Base-by-base conservation (phyloP, 2,329 filamentous ascomycete genomes). In the Phialophora expanda region DNA sequence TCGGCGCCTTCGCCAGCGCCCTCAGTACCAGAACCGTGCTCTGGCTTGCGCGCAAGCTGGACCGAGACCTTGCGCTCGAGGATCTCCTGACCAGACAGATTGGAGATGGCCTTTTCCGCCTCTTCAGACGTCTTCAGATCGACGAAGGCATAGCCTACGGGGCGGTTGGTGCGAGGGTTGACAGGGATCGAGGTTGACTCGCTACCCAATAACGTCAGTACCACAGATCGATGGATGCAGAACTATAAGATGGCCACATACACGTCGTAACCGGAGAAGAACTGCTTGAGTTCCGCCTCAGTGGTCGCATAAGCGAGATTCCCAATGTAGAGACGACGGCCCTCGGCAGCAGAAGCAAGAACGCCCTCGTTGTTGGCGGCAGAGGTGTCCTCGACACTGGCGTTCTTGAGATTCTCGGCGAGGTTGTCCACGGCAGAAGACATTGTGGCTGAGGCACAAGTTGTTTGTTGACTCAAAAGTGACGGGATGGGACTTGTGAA, bases 231-330 rank as follows among this genome's bases (percentile, higher is more conserved):
- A 82, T 50, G n/a, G 22, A 82, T 12, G 9, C n/a, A 24, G 17
- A 20, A 46, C 24, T 20, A 11, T 59, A 34, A 50, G 64, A 58
- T 64, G 71, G 62, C 68, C 65, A 91, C 94, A 87, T 88, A 99
- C 95, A 99, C 92, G 86, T 95, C 90, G 87, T 97, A 98, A 83
- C 90, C 91, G 87, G 95, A 94, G 90, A 99, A 99, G 88, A 99
- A 99, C 77, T 95, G 91, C 87, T 96, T 97, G 88, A 99, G 92
- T 90, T 97, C 93, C 90, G 91, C 95, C 91, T 98, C 95, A 82
- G 93, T 97, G 89, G 95, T 98, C 90, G 94, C 93, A 83, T 99
- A 99, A 78, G 95, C 95, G 89, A 99, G 91, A 87, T 99, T 99
- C 87, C 95, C 95, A 86, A 99, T 98, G 86, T 99, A 99, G 78